phyloP scores from a whole-genome alignment of 305 asterid species.

The Fraxinus platypoda region DNA sequence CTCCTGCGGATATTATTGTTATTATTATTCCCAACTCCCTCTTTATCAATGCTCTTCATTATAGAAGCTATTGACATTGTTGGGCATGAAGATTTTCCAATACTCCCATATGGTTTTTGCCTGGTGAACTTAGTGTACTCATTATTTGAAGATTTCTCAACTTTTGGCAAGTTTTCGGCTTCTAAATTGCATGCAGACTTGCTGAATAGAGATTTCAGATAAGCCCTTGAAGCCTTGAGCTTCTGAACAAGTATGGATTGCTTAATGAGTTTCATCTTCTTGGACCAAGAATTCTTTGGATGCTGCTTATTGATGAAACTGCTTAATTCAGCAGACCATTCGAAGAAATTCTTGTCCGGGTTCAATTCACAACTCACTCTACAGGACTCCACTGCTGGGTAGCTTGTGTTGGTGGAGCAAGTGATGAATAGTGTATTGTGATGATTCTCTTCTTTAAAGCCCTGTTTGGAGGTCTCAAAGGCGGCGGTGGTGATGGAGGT shows the following conservation, averaged over 20 bases:
- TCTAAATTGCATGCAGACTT: conserved; percentile 44
- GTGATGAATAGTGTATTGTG: conserved; percentile 25
- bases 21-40: conserved; percentile 20
- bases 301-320: conserved; percentile 31
- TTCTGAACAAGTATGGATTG: conserved; percentile 49
- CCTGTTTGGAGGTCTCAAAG: conserved; percentile 18
- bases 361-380: conserved; percentile 65
- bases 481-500: conserved; percentile 20
- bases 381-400: conserved; percentile 75
- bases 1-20: conserved; percentile 35
- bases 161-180: conserved; percentile 7
- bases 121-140: not conserved
- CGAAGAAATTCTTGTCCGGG: conserved; percentile 62
- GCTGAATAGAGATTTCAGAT: conserved; percentile 51
- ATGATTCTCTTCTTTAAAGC: conserved; percentile 22
- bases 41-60: conserved; percentile 41
- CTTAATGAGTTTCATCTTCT: conserved; percentile 54
- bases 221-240: conserved; percentile 58
- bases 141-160: not conserved
- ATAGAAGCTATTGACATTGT: conserved; percentile 3
- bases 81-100: conserved; percentile 17
- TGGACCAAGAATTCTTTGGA: conserved; percentile 54
- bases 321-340: conserved; percentile 66
- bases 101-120: not conserved
- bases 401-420: conserved; percentile 6